Base-by-base conservation (phyloP, 1,284 basidiomycete species). In the Macrocybe sp. region DNA sequence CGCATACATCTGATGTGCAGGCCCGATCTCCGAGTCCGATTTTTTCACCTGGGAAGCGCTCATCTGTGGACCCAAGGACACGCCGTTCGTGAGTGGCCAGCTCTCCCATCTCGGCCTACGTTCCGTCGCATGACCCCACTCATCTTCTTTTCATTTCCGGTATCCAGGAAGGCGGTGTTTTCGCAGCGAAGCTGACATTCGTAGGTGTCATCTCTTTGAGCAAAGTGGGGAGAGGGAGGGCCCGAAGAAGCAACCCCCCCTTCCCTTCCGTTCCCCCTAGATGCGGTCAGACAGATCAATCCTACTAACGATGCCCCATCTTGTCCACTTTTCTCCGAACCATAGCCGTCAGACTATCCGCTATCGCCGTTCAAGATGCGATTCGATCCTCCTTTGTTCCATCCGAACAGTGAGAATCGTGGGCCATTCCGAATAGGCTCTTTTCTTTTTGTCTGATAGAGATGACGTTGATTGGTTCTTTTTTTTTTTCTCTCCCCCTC, bases 41-140 rank as follows among this genome's bases (percentile, higher is more conserved):
- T 95, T 99, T 75, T 92, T 99, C 65, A 89, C 88, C 54, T 99
- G 97, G 97, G 97, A 98, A 69, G 95, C 95, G 11, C 76, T 99
- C 56, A 95, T 99, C 51, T 87, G 85, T 59, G 97, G 97, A 1
- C 97, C 96, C 9, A 93, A 96, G 62, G 97, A 94, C 55, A 99
- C 97, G 38, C 97, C 97, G 1, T 99, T 97, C 65, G 89, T 92
- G 65, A 66, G 85, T 44, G 47, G 22, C 30, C 37, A 7, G 7
- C 6, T 47, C 37, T 37, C 16, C 37, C 37, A 46, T 34, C 44
- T 41, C 43, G 50, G 46, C 12, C 37, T 38, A 1, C 37, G 38
- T 16, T 37, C 38, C 38, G 45, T 16, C 10, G 16, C 46, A 30
- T 32, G 31, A 16, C 8, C 34, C 36, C 38, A 31, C 43, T 22